Evolutionary conservation across 345 rosid species (phyloP).

Genomic region (rapeseed (Brassica napus)): DNA sequence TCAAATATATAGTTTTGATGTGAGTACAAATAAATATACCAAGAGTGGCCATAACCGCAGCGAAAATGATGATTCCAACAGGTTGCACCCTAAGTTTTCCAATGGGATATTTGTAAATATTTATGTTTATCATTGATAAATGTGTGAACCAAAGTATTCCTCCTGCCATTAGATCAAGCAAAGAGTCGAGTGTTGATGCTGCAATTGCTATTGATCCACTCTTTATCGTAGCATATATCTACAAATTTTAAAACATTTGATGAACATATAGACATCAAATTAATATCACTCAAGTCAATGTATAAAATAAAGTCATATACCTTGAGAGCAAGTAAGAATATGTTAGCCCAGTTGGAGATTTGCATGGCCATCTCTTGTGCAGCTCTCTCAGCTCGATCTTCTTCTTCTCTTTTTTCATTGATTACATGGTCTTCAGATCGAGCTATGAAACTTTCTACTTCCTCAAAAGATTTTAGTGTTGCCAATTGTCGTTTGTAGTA

Average conservation of each 20-base stretch:
- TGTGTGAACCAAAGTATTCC: slow-evolving; percentile 97
- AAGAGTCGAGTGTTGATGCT: slow-evolving; percentile 91
- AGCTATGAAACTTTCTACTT: slow-evolving; percentile 52
- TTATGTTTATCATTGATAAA: slow-evolving; percentile 75
- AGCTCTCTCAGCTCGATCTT: slow-evolving; percentile 37
- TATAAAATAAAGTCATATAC: slow-evolving; percentile 33
- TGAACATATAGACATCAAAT: neutral
- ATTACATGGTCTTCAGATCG: slow-evolving; percentile 24
- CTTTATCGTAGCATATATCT: slow-evolving; percentile 80
- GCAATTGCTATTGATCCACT: slow-evolving; percentile 96
- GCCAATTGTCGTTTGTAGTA: slow-evolving; percentile 72
- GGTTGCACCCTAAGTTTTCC: slow-evolving; percentile 97
- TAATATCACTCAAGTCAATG: neutral
- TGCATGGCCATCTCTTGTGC: slow-evolving; percentile 74
- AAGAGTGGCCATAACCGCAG: slow-evolving; percentile 93
- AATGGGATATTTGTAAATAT: slow-evolving; percentile 84
- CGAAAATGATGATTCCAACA: slow-evolving; percentile 86
- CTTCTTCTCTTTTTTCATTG: slow-evolving; percentile 47
- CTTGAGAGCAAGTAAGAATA: slow-evolving; percentile 69
- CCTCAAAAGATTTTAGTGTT: slow-evolving; percentile 76
- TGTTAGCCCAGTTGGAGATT: slow-evolving; percentile 76
- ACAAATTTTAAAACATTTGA: slow-evolving; percentile 19
- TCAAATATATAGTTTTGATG: neutral
- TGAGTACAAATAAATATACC: slow-evolving; percentile 47
- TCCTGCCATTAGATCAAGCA: slow-evolving; percentile 95